These are phyloP conservation scores for Gracilaria gracilis DNA, from an alignment of 23 red algal genomes.

Conservation along the genomic window DNA sequence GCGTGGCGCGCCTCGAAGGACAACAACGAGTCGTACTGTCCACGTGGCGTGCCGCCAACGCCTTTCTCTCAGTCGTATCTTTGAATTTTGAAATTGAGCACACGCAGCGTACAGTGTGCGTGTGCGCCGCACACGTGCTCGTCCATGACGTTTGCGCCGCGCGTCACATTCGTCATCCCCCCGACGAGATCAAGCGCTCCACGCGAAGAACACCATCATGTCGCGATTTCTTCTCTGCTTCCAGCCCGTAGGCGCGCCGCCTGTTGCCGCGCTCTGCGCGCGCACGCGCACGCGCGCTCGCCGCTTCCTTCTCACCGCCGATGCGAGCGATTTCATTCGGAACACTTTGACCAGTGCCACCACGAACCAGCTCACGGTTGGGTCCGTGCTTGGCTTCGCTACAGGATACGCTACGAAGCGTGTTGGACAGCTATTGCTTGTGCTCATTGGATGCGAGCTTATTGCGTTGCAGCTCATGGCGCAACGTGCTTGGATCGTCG, in stretches of 20 bases:
- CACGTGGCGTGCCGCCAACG: background rate
- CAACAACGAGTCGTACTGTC: background rate
- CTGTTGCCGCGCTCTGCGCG: background rate
- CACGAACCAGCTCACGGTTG: constrained; percentile 67
- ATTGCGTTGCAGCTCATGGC: constrained; percentile 81
- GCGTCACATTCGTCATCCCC: no score
- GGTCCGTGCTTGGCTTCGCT: constrained; percentile 71
- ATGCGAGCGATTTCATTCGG: background rate
- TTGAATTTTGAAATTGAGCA: background rate
- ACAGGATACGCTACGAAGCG: constrained; percentile 70
- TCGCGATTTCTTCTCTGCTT: constrained; percentile 15
- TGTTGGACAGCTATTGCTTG: constrained; percentile 65
- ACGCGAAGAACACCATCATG: background rate
- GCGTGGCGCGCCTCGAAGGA: background rate
- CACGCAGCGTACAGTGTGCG: no score
- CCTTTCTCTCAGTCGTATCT: background rate
- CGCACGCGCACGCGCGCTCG: background rate
- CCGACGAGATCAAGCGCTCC: background rate
- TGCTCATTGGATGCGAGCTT: constrained; percentile 67
- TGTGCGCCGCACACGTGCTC: no score
- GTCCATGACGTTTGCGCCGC: no score
- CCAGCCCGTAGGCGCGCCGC: background rate
- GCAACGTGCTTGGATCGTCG: constrained; percentile 60
- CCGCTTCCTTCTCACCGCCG: background rate
- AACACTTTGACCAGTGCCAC: constrained; percentile 15